phyloP scores from a whole-genome alignment of 2,329 filamentous ascomycete genomes.

The Tolypocladium capitatum region DNA sequence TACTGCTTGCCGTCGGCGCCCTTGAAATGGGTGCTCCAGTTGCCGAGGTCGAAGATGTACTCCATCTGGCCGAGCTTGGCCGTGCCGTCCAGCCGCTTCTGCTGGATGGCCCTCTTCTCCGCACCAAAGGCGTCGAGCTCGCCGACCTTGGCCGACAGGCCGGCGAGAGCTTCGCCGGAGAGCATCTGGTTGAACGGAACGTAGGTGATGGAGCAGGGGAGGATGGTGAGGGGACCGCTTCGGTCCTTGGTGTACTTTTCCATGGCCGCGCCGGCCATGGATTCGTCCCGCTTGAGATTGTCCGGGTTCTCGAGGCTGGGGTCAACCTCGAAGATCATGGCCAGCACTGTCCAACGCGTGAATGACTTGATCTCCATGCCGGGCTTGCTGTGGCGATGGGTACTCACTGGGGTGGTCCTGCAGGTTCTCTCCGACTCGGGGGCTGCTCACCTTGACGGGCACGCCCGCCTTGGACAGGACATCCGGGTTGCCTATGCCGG shows the following conservation, averaged over 20 bases:
- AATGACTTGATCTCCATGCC: neutral
- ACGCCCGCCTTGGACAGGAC: conserved; percentile 25
- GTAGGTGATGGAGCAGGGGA: conserved; percentile 29
- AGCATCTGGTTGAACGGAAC: conserved; percentile 24
- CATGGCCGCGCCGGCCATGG: conserved; percentile 16
- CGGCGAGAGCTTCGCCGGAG: conserved; percentile 9
- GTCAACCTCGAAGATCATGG: conserved; percentile 31
- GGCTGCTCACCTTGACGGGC: conserved; percentile 23
- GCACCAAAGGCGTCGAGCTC: conserved; percentile 7
- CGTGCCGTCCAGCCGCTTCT: conserved; percentile 17
- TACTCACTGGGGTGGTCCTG: conserved; percentile 29
- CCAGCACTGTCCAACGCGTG: conserved; percentile 19
- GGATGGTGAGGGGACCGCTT: conserved; percentile 23
- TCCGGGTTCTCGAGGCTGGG: conserved; percentile 25
- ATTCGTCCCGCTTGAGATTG: conserved; percentile 19
- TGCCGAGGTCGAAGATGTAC: conserved; percentile 34
- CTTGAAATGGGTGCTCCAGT: conserved; percentile 27
- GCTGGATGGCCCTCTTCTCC: conserved; percentile 15
- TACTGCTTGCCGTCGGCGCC: conserved; percentile 26
- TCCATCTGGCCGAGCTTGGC: conserved; percentile 30
- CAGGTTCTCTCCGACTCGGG: conserved; percentile 34
- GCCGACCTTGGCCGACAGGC: conserved; percentile 9
- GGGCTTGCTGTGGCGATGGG: neutral
- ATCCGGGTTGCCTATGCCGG: conserved; percentile 38
- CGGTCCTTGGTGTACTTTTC: conserved; percentile 17